Evolutionary conservation across 2,329 filamentous ascomycete species (phyloP).

Genomic region (Endoconidiophora laricicola): DNA sequence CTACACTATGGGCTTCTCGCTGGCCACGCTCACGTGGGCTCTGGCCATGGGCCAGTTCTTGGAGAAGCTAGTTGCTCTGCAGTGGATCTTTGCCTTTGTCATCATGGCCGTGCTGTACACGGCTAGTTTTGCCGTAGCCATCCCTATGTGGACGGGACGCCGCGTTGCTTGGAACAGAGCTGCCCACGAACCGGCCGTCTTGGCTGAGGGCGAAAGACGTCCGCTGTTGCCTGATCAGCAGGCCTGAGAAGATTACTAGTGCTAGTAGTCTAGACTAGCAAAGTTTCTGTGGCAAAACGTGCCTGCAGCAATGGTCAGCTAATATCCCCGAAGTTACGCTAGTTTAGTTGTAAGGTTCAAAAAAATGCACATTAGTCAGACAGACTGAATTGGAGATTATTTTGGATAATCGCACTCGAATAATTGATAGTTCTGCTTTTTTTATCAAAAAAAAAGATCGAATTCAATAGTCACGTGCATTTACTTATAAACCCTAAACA

Average conservation of each 20-base stretch:
- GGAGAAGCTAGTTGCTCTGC: slow-evolving; percentile 56
- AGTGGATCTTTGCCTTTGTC: slow-evolving; percentile 84
- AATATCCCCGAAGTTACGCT: no score
- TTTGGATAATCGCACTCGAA: no score
- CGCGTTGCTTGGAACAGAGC: slow-evolving; percentile 26
- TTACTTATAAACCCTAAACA: no score
- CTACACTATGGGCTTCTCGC: slow-evolving; percentile 62
- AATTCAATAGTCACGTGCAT: no score
- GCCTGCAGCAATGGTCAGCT: no score
- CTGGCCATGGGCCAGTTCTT: slow-evolving; percentile 66
- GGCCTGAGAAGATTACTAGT: background rate
- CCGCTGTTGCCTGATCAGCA: slow-evolving; percentile 38
- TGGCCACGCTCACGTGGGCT: slow-evolving; percentile 56
- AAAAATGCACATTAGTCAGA: no score
- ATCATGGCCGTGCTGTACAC: slow-evolving; percentile 65
- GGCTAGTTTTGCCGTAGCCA: slow-evolving; percentile 44
- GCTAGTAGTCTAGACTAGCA: background rate
- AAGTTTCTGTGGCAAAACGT: background rate
- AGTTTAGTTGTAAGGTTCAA: no score
- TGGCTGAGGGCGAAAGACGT: slow-evolving; percentile 39
- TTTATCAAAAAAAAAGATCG: slow-evolving; percentile 3
- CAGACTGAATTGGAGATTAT: no score
- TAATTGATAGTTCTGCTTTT: no score
- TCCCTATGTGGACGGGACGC: slow-evolving; percentile 46
- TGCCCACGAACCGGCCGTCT: slow-evolving; percentile 13